These are phyloP conservation scores for Monosporozyma aquatica DNA, from an alignment of 805 yeast species.

Conservation along the genomic window DNA sequence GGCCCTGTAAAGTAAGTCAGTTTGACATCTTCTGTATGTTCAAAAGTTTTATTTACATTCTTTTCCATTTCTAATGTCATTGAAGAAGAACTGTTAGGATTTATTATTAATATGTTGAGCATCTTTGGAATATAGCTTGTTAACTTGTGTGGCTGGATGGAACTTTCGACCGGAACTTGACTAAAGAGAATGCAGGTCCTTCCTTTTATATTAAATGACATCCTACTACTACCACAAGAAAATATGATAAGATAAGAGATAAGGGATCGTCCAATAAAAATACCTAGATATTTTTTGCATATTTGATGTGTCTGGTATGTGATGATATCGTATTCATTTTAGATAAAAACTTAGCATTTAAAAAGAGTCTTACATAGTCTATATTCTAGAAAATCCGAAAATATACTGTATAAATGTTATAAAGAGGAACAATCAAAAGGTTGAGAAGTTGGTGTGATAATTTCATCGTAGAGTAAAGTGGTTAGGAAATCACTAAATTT, in stretches of 20 bases:
- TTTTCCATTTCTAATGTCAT: conserved; percentile 18
- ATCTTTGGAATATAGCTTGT: neutral
- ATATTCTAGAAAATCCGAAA: too few species aligned
- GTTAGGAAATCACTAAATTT: conserved; percentile 72
- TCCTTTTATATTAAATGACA: neutral
- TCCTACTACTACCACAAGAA: too few species aligned
- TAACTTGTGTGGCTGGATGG: too few species aligned
- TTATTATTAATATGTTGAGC: conserved; percentile 13
- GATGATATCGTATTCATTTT: too few species aligned
- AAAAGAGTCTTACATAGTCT: neutral
- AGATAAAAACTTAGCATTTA: too few species aligned
- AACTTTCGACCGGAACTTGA: too few species aligned
- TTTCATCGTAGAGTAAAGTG: conserved; percentile 62
- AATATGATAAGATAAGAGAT: neutral
- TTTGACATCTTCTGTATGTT: too few species aligned
- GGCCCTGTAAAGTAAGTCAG: conserved; percentile 20
- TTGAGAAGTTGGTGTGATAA: conserved; percentile 19
- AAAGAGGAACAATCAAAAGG: conserved; percentile 3
- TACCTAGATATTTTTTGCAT: too few species aligned
- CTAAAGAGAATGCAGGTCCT: too few species aligned
- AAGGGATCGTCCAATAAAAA: too few species aligned
- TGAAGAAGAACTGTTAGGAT: conserved; percentile 19
- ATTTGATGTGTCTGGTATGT: too few species aligned
- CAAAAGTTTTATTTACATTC: conserved; percentile 8
- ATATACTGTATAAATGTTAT: neutral